Percentiles rank a stretch among this genome's conserved stretches.
Conservation (phyloP, 1,139 yeast species). For the Taiozyma sp. region DNA sequence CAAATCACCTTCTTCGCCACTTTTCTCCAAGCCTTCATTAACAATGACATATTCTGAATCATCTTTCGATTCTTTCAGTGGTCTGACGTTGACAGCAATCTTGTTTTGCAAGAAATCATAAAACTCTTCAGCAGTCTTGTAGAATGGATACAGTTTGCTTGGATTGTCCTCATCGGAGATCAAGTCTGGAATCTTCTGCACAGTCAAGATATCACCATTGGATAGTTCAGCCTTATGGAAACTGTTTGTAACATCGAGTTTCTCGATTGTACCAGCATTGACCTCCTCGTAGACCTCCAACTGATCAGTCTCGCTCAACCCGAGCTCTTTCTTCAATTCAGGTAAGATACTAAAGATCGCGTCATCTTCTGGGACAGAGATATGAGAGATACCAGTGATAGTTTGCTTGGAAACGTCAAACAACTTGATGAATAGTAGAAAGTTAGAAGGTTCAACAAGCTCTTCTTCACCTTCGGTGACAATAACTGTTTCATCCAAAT, state of each 20-base stretch:
- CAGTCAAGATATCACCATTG: conserved; percentile 74
- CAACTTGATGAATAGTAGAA: conserved; percentile 59
- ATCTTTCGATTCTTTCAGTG: conserved; percentile 40
- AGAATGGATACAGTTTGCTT: conserved; percentile 23
- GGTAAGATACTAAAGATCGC: conserved; percentile 40
- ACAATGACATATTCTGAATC: conserved; percentile 46
- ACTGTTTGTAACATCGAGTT: conserved; percentile 25
- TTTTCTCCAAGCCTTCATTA: conserved; percentile 23
- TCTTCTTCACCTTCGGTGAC: conserved; percentile 8
- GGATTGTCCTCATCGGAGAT: conserved; percentile 10
- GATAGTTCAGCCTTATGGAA: conserved; percentile 62
- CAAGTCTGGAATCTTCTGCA: conserved; percentile 34
- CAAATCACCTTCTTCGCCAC: conserved; percentile 12
- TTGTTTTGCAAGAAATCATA: conserved; percentile 65
- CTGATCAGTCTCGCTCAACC: conserved; percentile 35
- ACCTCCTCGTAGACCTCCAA: conserved; percentile 65
- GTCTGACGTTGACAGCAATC: conserved; percentile 51
- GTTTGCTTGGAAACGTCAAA: conserved; percentile 56
- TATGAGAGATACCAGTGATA: conserved; percentile 58
- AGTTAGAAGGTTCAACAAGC: conserved; percentile 32
- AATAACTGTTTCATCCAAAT: conserved; percentile 4
- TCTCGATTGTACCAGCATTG: conserved; percentile 55
- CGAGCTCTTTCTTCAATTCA: conserved; percentile 39
- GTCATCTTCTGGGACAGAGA: conserved; percentile 47
- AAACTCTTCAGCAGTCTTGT: conserved; percentile 40